These are phyloP conservation scores for Pleurotus eryngii DNA, from an alignment of 768 basidiomycete genomes.

Conservation along the genomic window DNA sequence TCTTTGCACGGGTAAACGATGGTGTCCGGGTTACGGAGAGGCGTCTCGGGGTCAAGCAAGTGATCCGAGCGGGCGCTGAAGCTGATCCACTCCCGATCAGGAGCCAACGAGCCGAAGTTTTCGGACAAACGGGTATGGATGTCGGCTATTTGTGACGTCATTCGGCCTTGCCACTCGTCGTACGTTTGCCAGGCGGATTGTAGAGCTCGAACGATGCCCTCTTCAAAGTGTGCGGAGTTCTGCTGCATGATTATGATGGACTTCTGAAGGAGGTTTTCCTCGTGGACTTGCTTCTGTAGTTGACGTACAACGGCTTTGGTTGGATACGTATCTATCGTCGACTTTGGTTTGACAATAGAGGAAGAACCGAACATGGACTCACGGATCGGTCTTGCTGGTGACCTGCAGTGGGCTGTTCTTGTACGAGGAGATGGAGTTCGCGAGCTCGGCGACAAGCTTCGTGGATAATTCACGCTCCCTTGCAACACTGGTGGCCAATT, in stretches of 20 bases:
- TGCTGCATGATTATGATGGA: constrained; percentile 98
- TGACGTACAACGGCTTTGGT: constrained; percentile 71
- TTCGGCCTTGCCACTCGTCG: constrained; percentile 90
- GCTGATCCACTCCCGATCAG: constrained; percentile 93
- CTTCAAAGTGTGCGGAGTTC: constrained; percentile 95
- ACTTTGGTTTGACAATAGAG: neutral
- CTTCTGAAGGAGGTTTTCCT: constrained; percentile 97
- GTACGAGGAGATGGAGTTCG: constrained; percentile 82
- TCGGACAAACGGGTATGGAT: constrained; percentile 69
- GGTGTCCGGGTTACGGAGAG: constrained; percentile 71
- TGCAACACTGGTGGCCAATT: constrained; percentile 86
- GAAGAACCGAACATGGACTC: constrained; percentile 28
- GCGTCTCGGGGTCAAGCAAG: constrained; percentile 95
- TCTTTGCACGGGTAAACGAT: constrained; percentile 90
- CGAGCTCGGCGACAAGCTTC: constrained; percentile 81
- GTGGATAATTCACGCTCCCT: constrained; percentile 90
- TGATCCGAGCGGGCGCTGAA: constrained; percentile 94
- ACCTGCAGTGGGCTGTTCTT: constrained; percentile 94
- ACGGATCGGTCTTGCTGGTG: constrained; percentile 79
- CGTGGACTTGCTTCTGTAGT: constrained; percentile 88
- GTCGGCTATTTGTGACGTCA: constrained; percentile 67
- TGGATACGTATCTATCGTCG: constrained; percentile 56
- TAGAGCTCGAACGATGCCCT: constrained; percentile 90
- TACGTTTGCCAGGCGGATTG: constrained; percentile 98
- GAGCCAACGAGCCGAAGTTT: constrained; percentile 74